phyloP scores from a whole-genome alignment of 2,329 filamentous ascomycete genomes.

The Lasiodiplodia sp. region DNA sequence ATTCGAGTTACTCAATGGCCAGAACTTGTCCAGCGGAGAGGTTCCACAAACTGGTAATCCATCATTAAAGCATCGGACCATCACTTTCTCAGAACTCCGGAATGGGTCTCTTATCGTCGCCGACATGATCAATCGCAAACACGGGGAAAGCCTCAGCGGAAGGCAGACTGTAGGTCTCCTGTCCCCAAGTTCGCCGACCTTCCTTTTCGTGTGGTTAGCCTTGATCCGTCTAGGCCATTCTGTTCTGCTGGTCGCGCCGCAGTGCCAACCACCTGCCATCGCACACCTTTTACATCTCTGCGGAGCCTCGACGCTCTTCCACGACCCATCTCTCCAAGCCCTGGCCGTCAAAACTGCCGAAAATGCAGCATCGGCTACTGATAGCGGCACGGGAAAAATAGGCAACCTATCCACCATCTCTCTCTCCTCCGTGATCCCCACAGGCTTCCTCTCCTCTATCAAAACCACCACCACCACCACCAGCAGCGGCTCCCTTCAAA shows the following conservation, averaged over 20 bases:
- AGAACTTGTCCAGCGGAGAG: neutral
- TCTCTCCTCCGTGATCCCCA: neutral
- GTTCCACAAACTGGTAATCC: neutral
- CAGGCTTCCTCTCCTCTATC: neutral
- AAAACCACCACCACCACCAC: neutral
- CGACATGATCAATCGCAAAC: conserved; percentile 35
- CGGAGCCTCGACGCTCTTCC: conserved; percentile 53
- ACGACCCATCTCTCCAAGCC: conserved; percentile 46
- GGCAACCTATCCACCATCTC: neutral
- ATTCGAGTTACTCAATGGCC: conserved; percentile 42
- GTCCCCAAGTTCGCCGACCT: conserved; percentile 63
- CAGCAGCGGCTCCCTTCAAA: neutral
- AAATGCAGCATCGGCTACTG: neutral
- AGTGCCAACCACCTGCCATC: conserved; percentile 57
- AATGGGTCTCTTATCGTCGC: conserved; percentile 48
- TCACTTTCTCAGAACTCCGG: conserved; percentile 48
- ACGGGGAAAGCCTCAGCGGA: conserved; percentile 32
- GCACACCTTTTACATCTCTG: conserved; percentile 61
- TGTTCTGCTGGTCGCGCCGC: conserved; percentile 64
- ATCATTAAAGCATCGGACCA: conserved; percentile 40
- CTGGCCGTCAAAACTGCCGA: neutral
- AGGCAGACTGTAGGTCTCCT: conserved; percentile 59
- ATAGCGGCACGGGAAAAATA: neutral
- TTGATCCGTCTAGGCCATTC: conserved; percentile 63
- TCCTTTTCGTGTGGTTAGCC: conserved; percentile 67